Conservation (phyloP, 2,329 filamentous ascomycete species). For the Elsinoe necatrix region DNA sequence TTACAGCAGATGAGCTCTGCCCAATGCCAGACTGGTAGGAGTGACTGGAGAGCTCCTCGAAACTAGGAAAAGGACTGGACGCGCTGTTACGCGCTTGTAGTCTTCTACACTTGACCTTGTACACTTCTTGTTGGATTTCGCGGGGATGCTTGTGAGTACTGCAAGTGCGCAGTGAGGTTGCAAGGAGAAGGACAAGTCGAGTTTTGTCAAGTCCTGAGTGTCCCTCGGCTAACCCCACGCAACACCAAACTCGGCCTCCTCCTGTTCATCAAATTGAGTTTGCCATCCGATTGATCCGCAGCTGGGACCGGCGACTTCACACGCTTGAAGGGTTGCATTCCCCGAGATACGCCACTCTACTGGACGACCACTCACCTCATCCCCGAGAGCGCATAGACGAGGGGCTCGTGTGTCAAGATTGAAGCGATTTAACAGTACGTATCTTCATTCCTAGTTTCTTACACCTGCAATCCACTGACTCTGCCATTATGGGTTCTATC, state of each 20-base stretch:
- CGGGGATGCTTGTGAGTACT: not conserved
- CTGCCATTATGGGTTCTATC: constrained; percentile 6
- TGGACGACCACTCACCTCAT: not conserved
- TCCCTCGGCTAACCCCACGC: not conserved
- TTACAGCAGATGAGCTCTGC: too few relatives aligned
- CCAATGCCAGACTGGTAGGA: not conserved
- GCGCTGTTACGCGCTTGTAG: not conserved
- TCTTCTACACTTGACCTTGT: not conserved
- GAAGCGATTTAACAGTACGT: not conserved
- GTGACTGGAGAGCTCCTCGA: not conserved
- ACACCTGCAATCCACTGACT: not conserved
- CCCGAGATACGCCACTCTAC: constrained; percentile 10
- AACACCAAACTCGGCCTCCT: not conserved
- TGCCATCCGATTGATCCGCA: constrained; percentile 8
- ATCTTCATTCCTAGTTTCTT: not conserved
- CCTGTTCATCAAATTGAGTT: not conserved
- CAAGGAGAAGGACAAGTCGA: not conserved
- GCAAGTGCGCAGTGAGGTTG: not conserved
- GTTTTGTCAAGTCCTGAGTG: not conserved
- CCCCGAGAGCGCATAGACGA: constrained; percentile 7
- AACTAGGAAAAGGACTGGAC: not conserved
- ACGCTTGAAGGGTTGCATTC: not conserved
- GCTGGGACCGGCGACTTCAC: constrained; percentile 18
- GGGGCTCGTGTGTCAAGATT: not conserved
- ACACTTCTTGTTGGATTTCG: not conserved